Percentiles rank a stretch among this genome's conserved stretches.
Evolutionary conservation across 2,329 filamentous ascomycete species (phyloP).

Genomic region (Aspergillus tanneri): DNA sequence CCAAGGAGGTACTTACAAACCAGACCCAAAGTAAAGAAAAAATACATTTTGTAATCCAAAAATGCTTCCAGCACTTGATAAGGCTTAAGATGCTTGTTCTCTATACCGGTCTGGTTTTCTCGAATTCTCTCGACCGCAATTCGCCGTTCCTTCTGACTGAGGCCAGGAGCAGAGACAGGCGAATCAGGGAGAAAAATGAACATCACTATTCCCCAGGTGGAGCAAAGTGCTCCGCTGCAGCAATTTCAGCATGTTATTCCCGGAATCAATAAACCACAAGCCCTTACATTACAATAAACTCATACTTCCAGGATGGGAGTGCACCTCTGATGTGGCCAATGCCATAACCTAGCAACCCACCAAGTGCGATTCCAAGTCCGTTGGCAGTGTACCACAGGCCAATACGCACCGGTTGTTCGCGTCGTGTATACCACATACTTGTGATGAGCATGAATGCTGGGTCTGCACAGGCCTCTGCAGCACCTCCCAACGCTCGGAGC

Average conservation of each 20-base stretch:
- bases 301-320: constrained; percentile 64
- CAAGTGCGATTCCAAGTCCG: constrained; percentile 59
- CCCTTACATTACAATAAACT: constrained; percentile 62
- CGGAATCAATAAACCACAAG: neutral
- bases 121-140: constrained; percentile 57
- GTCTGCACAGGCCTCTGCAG: constrained; percentile 58
- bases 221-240: constrained; percentile 52
- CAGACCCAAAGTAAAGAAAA: constrained; percentile 55
- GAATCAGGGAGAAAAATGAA: constrained; percentile 58
- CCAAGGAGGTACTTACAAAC: constrained; percentile 33
- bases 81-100: constrained; percentile 57
- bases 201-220: constrained; percentile 60
- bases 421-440: constrained; percentile 64
- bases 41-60: constrained; percentile 58
- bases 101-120: constrained; percentile 59
- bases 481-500: constrained; percentile 57
- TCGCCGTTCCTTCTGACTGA: constrained; percentile 53
- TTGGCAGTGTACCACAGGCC: constrained; percentile 61
- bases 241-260: neutral
- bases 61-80: constrained; percentile 58
- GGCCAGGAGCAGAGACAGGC: constrained; percentile 54
- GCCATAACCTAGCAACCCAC: constrained; percentile 57
- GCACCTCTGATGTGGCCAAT: constrained; percentile 60
- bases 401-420: constrained; percentile 62
- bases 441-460: constrained; percentile 65